Percentiles rank a stretch among this genome's conserved stretches.
These are phyloP conservation scores for Linum trigynum DNA, from an alignment of 345 rosid species.

Conservation along the genomic window DNA sequence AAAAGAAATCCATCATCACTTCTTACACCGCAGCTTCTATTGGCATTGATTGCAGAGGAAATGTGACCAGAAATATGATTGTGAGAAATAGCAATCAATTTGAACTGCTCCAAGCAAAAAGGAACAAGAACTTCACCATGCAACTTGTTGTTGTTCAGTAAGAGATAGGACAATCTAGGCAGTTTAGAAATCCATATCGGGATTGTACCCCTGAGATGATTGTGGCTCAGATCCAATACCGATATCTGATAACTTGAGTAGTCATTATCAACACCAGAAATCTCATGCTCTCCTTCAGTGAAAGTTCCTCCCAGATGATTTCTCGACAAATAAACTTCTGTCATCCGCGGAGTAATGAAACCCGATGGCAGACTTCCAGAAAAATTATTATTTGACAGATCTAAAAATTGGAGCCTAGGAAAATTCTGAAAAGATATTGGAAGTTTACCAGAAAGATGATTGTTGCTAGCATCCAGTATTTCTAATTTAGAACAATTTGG, in stretches of 20 bases:
- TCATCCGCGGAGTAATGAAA: background rate
- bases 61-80: background rate
- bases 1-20: too few species aligned
- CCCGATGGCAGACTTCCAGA: conserved; percentile 1
- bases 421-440: background rate
- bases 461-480: background rate
- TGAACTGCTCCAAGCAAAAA: background rate
- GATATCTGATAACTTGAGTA: background rate
- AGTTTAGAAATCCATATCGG: conserved; percentile 12
- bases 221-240: conserved; percentile 10
- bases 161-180: accelerated
- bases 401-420: background rate
- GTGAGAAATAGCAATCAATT: background rate
- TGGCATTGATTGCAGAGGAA: too few species aligned
- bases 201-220: conserved; percentile 12
- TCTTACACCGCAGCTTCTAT: too few species aligned
- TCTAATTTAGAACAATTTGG: background rate
- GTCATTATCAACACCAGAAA: background rate
- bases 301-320: conserved; percentile 8
- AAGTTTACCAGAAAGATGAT: background rate
- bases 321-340: conserved; percentile 1
- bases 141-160: background rate
- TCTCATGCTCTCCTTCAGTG: background rate
- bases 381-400: conserved; percentile 4
- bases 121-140: conserved; percentile 7